Evolutionary conservation across 352 stramenopile species (phyloP), one percentile per base, ranked within the genome.

Genomic region (Globisporangium barbulae): DNA sequence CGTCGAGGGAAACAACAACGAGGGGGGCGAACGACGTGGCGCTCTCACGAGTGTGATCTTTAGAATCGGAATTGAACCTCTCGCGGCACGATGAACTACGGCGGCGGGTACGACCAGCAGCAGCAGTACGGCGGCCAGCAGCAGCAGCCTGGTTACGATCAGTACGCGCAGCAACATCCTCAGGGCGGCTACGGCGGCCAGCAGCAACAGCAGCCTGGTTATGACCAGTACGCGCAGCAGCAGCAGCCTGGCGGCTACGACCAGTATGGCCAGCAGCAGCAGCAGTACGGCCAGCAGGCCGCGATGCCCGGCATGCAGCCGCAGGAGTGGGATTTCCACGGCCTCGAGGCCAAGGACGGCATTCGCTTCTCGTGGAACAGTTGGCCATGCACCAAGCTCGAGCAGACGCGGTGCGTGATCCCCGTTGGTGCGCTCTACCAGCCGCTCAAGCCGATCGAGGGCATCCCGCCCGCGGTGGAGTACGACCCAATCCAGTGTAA

Each of bases 401-500:
- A 99, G 83, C 97, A 98, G 44, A 99, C 96, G 31, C 88, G 97
- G 19, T 97, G 94, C 64, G 97, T 99, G n/a, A 96, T 99, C 39
- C 98, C 98, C 17, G 88, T 98, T 33, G 87, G 87, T 48, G 92
- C 83, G 63, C 73, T 96, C 35, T 98, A 98, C 82, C 98, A 98
- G 59, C 98, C 98, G n/a, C 86, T 99, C 37, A 99, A 99, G 79
- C 91, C 90, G 37, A 98, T 99, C 48, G 91, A 98, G 53, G 86
- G 87, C 65, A 98, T 98, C 76, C 94, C 94, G 6, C 70, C 89
- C 12, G 79, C 96, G 50, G 76, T 99, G 53, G 81, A 97, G 73
- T 99, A 99, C 79, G 97, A 99, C 73, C 97, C 97, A 19, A 97
- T 99, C 52, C 94, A 98, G 57, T 99, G 98, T 81, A 98, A 98